Conservation (phyloP, 441 rosid species). For the Adansonia gregorii region DNA sequence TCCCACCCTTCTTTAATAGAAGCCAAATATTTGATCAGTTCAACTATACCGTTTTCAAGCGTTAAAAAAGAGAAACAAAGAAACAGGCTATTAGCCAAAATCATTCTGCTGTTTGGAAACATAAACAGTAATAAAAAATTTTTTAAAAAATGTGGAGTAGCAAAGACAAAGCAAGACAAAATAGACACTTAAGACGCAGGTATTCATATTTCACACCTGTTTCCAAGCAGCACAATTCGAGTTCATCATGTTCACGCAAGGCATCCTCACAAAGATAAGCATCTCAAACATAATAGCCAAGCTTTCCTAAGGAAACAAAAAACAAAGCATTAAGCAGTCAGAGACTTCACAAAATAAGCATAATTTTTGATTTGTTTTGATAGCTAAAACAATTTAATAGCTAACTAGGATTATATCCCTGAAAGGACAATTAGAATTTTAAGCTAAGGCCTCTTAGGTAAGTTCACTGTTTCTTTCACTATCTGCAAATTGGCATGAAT, state of each 20-base stretch:
- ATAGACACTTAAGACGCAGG: background rate
- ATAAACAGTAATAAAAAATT: conserved; percentile 1
- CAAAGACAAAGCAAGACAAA: background rate
- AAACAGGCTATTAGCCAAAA: background rate
- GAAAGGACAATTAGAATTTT: conserved; percentile 28
- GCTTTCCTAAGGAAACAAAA: conserved; percentile 75
- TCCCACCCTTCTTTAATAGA: background rate
- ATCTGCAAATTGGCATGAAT: conserved; percentile 69
- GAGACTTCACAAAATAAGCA: conserved; percentile 22
- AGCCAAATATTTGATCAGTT: background rate
- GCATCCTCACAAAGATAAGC: conserved; percentile 98
- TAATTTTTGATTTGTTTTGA: background rate
- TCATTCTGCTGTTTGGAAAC: background rate
- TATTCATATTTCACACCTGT: conserved; percentile 58
- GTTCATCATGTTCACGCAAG: conserved; percentile 91
- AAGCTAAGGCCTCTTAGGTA: conserved; percentile 13
- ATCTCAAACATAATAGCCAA: conserved; percentile 99
- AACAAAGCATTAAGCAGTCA: conserved; percentile 24
- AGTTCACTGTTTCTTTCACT: conserved; percentile 27
- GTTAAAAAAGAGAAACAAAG: background rate
- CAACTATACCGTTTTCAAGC: background rate
- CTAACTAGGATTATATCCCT: conserved; percentile 14
- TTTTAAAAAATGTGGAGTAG: conserved; percentile 6
- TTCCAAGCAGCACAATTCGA: conserved; percentile 95
- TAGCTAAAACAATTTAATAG: conserved; percentile 23